These are phyloP conservation scores for Chloranthus sessilifolius DNA, from an alignment of 164 flowering plant genomes.

Conservation along the genomic window DNA sequence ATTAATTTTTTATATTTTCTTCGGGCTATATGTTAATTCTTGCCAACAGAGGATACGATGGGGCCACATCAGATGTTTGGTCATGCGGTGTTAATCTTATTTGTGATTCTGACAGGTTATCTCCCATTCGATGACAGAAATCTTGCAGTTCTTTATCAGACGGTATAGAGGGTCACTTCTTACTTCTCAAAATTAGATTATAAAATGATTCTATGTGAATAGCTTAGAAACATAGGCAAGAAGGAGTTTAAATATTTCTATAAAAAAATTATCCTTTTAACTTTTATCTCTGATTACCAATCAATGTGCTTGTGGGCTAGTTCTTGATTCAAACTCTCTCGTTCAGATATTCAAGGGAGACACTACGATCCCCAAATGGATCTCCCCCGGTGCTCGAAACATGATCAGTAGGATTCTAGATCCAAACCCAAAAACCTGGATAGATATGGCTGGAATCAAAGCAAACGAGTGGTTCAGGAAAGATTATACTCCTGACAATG, in stretches of 20 bases:
- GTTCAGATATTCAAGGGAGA: slow-evolving; percentile 80
- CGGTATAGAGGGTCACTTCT: too few relatives aligned
- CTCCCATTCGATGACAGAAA: slow-evolving; percentile 90
- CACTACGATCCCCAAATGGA: slow-evolving; percentile 62
- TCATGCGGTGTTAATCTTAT: slow-evolving; percentile 87
- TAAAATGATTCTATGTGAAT: too few relatives aligned
- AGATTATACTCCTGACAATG: slow-evolving; percentile 55
- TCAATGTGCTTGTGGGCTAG: too few relatives aligned
- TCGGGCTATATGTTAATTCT: slow-evolving; percentile 41
- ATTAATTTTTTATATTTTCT: too few relatives aligned
- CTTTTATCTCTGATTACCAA: too few relatives aligned
- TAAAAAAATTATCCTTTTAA: too few relatives aligned
- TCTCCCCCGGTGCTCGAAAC: slow-evolving; percentile 63
- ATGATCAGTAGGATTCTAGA: slow-evolving; percentile 69
- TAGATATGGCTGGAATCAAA: slow-evolving; percentile 58
- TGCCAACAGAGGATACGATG: slow-evolving; percentile 74
- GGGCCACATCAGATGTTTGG: slow-evolving; percentile 79
- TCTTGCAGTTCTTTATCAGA: slow-evolving; percentile 82
- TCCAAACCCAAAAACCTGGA: slow-evolving; percentile 70
- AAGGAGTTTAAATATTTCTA: too few relatives aligned
- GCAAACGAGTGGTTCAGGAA: slow-evolving; percentile 69
- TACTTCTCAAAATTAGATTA: too few relatives aligned
- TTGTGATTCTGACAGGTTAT: slow-evolving; percentile 66
- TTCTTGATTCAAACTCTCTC: too few relatives aligned
- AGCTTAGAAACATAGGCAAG: too few relatives aligned